Conservation (phyloP, 352 stramenopile species). For the Globisporangium lucens region DNA sequence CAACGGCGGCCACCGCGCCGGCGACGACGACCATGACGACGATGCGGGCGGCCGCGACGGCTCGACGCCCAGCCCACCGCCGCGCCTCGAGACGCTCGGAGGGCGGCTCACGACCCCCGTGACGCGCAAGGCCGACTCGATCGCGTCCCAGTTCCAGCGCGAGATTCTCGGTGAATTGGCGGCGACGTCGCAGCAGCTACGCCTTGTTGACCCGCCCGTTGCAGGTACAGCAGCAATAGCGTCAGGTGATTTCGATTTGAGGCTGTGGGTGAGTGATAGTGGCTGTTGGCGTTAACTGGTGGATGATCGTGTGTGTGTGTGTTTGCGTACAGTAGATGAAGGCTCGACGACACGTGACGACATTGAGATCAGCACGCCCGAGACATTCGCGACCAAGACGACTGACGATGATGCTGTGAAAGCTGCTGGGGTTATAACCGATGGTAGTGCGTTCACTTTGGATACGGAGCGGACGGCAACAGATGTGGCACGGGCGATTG, state of each 20-base stretch:
- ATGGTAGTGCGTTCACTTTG: not conserved
- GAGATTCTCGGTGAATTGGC: constrained; percentile 46
- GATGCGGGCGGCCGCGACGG: not conserved
- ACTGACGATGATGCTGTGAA: not conserved
- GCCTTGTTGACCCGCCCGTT: not conserved
- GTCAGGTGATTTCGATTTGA: not conserved
- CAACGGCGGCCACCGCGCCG: not conserved
- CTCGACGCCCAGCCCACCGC: constrained; percentile 8
- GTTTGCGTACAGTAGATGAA: constrained; percentile 7
- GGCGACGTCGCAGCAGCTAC: not conserved
- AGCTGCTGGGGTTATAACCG: not conserved
- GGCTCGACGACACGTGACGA: constrained; percentile 13
- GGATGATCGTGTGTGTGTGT: not conserved
- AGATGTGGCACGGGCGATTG: not conserved
- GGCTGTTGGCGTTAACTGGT: not conserved
- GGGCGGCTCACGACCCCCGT: constrained; percentile 28
- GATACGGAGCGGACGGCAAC: constrained; percentile 2
- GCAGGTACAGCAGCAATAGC: not conserved
- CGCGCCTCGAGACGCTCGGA: constrained; percentile 17
- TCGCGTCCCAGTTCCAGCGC: constrained; percentile 59
- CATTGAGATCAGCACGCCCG: constrained; percentile 30
- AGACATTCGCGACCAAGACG: constrained; percentile 21
- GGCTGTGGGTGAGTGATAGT: not conserved
- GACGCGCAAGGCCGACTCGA: constrained; percentile 32
- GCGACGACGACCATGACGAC: not conserved